phyloP scores from a whole-genome alignment of 2,329 filamentous ascomycete genomes.

The Dactylonectria estremocensis region DNA sequence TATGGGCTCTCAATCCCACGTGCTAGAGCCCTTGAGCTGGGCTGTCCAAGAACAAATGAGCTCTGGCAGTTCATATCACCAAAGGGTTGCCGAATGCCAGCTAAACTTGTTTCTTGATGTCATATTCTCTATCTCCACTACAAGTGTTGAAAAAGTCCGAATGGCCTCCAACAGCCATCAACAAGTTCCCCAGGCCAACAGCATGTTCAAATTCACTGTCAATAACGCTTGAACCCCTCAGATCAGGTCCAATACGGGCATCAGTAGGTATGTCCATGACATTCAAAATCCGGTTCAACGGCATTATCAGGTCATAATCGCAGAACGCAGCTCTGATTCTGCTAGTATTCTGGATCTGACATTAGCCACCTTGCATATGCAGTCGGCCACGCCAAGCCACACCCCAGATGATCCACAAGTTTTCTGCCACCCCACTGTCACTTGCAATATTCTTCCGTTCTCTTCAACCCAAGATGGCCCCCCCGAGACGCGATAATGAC shows the following conservation, averaged over 20 bases:
- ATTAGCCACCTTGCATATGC: slow-evolving; percentile 23
- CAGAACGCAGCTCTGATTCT: background rate
- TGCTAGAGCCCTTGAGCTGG: background rate
- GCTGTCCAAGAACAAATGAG: background rate
- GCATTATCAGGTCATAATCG: background rate
- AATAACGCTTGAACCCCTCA: background rate
- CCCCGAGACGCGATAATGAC: slow-evolving; percentile 21
- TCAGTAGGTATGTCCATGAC: background rate
- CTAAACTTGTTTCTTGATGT: no score
- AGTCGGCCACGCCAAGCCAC: slow-evolving; percentile 36
- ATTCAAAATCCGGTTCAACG: no score
- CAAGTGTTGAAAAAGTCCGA: no score
- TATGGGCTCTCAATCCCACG: background rate
- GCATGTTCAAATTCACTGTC: background rate
- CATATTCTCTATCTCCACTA: no score
- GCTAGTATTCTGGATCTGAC: background rate
- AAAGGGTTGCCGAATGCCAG: no score
- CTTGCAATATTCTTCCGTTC: slow-evolving; percentile 3
- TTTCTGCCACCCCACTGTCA: slow-evolving; percentile 35
- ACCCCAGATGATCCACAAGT: slow-evolving; percentile 35
- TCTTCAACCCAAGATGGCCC: slow-evolving; percentile 36
- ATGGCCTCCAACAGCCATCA: no score
- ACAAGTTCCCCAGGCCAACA: no score
- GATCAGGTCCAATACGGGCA: background rate
- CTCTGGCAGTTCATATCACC: no score